Evolutionary conservation across 768 basidiomycete species (phyloP), one percentile per base, ranked within the genome.

Genomic region (Tremella yokohamensis): DNA sequence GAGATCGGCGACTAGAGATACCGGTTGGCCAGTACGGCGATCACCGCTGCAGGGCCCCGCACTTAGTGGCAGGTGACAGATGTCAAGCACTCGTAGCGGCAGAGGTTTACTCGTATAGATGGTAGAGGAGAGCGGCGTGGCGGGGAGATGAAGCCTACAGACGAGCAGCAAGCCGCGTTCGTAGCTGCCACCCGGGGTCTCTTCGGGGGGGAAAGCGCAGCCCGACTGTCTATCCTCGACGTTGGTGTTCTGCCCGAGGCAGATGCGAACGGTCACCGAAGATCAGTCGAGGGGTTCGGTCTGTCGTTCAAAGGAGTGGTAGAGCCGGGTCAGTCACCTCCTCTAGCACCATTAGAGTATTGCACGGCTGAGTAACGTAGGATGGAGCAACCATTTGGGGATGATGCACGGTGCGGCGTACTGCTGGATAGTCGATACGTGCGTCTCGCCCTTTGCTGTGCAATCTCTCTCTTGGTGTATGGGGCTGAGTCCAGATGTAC

Each of bases 371-470:
- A 40, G 39, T 11, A 52, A 12, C 8, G 22, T 25, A 71, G 69
- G 62, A n/a, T 68, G 67, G 69, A 54, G 49, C 2, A 71, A 71
- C 49, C 38, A 47, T 1, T 42, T 57, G 9, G 60, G 61, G 7
- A 61, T 25, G 1, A 52, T 71, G 56, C 69, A 71, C 40, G 69
- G 69, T 16, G 69, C 64, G 8, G 64, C 62, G 2, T 54, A 58
- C 6, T 55, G 62, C 15, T 71, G 64, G 64, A 52, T 71, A 9
- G 49, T 71, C 6, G 69, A 71, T 53, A 61, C 57, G 69, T 71
- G 40, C 51, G 66, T 60, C 25, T 3, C 11, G 3, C 18, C 26
- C 22, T 16, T 45, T 45, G n/a, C 42, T 18, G 29, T 11, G 29
- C 29, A 6, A 11, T 34, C 29, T 4, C 29, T 34, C 29, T 4